phyloP scores from a whole-genome alignment of 2,329 filamentous ascomycete species.

The Hortaea sp. region DNA sequence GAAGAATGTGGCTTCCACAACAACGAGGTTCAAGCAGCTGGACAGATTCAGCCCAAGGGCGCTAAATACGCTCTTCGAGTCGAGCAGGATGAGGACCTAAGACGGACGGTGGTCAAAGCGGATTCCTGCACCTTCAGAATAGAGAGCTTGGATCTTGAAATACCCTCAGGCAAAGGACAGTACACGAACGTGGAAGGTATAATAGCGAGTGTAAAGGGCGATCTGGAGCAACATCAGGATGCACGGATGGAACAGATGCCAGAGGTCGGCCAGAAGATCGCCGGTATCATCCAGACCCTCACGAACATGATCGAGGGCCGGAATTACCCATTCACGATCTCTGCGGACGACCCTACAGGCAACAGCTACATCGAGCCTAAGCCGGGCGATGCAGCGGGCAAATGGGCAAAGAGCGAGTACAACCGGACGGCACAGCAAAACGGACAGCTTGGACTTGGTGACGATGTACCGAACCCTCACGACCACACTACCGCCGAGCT shows the following conservation, averaged over 20 bases:
- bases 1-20: constrained; percentile 82
- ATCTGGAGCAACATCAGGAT: constrained; percentile 74
- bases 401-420: constrained; percentile 83
- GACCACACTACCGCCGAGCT: constrained; percentile 19
- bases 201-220: constrained; percentile 65
- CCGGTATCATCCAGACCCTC: constrained; percentile 63
- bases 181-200: constrained; percentile 91
- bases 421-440: constrained; percentile 77
- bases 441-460: constrained; percentile 65
- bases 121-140: constrained; percentile 79
- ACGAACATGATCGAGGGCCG: constrained; percentile 68
- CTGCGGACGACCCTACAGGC: constrained; percentile 80
- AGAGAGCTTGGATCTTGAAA: constrained; percentile 85
- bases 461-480: constrained; percentile 28
- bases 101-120: constrained; percentile 83
- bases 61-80: constrained; percentile 74
- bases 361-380: constrained; percentile 96
- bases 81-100: constrained; percentile 62
- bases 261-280: constrained; percentile 69
- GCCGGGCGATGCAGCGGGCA: constrained; percentile 63
- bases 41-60: constrained; percentile 82
- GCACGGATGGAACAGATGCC: constrained; percentile 66
- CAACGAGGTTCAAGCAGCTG: constrained; percentile 87
- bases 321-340: constrained; percentile 77
- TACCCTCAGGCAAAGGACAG: constrained; percentile 81